phyloP scores from a whole-genome alignment of 768 basidiomycete species.

The Naganishia vaughanmartiniae region DNA sequence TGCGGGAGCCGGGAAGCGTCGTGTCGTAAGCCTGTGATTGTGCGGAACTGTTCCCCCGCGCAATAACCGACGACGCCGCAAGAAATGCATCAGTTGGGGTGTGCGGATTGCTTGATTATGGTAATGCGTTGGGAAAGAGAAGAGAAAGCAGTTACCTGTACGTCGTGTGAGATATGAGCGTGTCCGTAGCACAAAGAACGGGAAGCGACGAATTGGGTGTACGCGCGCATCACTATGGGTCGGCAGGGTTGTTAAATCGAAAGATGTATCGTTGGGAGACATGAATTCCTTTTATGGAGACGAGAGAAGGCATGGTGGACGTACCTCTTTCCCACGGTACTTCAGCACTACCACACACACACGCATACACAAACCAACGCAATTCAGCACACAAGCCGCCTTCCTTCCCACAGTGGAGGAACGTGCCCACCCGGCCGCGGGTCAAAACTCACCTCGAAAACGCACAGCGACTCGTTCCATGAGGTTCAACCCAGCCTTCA shows the following conservation, averaged over 20 bases:
- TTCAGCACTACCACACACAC: background rate
- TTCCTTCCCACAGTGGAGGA: too few relatives aligned
- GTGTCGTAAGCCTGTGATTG: background rate
- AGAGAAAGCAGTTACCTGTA: background rate
- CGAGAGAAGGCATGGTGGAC: background rate
- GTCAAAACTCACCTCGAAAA: background rate
- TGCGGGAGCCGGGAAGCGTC: background rate
- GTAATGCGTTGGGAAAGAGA: too few relatives aligned
- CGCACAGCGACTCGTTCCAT: background rate
- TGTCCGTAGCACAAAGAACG: constrained; percentile 7
- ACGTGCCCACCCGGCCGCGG: too few relatives aligned
- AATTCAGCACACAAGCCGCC: too few relatives aligned
- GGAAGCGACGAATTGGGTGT: constrained; percentile 2
- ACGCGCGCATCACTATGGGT: background rate
- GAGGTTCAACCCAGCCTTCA: background rate
- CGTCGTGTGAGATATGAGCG: constrained; percentile 13
- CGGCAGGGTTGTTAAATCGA: too few relatives aligned
- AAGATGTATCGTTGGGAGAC: too few relatives aligned
- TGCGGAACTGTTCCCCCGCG: background rate
- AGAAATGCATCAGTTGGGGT: too few relatives aligned
- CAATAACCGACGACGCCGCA: too few relatives aligned
- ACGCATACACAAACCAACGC: background rate
- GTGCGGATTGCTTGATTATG: too few relatives aligned
- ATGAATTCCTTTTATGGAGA: background rate
- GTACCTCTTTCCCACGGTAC: constrained; percentile 13